Evolutionary conservation across 2,329 filamentous ascomycete genomes (phyloP).

Genomic region (Daldinia eschscholtzii): DNA sequence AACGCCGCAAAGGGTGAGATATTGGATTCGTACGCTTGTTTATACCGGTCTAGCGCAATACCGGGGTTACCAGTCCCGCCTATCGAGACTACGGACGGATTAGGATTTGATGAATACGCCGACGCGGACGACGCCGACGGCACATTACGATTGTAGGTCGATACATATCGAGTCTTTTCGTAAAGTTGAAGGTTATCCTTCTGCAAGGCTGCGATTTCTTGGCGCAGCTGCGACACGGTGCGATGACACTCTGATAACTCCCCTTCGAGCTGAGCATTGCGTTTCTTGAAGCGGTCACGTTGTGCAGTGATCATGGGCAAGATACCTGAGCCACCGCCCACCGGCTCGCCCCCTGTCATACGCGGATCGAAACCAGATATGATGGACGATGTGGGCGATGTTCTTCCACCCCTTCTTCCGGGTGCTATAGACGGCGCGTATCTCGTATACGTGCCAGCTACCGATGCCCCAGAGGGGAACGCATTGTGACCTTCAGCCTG

Average conservation of each 20-base stretch:
- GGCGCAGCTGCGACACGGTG: conserved; percentile 85
- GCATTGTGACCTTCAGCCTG: conserved; percentile 87
- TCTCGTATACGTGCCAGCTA: conserved; percentile 90
- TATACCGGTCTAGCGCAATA: conserved; percentile 84
- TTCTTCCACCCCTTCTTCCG: conserved; percentile 73
- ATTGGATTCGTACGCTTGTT: conserved; percentile 92
- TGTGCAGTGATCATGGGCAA: conserved; percentile 98
- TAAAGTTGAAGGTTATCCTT: conserved; percentile 97
- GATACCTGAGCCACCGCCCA: conserved; percentile 85
- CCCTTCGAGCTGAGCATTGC: conserved; percentile 89
- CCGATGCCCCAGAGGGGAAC: conserved; percentile 90
- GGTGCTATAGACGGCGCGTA: conserved; percentile 74
- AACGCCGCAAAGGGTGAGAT: conserved; percentile 97
- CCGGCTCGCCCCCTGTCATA: conserved; percentile 69
- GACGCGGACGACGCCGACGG: conserved; percentile 74
- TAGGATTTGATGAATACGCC: conserved; percentile 74
- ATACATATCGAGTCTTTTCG: conserved; percentile 97
- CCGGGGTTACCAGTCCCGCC: conserved; percentile 69
- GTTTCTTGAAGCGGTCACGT: conserved; percentile 97
- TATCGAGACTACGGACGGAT: conserved; percentile 77
- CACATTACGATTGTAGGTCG: conserved; percentile 84
- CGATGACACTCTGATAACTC: conserved; percentile 88
- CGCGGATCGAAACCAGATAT: conserved; percentile 94
- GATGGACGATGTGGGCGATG: conserved; percentile 96
- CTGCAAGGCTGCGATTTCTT: conserved; percentile 91